Percentiles rank a stretch among this genome's conserved stretches.
Evolutionary conservation across 495 filamentous ascomycete species (phyloP).

Genomic region (Usnea hakonensis): DNA sequence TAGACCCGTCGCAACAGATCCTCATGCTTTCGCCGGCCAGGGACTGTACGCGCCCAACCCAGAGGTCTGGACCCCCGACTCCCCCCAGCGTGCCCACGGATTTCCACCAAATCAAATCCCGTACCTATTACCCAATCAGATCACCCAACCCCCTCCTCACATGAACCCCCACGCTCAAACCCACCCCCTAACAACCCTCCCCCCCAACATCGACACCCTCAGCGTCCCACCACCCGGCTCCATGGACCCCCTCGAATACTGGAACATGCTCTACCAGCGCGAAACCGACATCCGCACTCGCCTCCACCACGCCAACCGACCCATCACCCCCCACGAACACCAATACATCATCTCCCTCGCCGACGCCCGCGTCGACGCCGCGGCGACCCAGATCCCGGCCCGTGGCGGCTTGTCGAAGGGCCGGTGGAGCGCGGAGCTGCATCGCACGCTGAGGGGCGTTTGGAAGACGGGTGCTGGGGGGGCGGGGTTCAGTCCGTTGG

Average conservation of each 20-base stretch:
- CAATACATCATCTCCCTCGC: not conserved
- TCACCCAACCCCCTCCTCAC: not conserved
- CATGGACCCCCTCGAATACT: conserved; percentile 5
- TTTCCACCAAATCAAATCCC: not conserved
- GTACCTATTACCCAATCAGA: not conserved
- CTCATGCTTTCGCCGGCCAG: not conserved
- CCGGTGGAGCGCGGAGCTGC: not conserved
- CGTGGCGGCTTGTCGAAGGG: conserved; percentile 3
- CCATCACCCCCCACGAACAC: not conserved
- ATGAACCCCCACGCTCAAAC: not conserved
- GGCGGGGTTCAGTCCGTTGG: not conserved
- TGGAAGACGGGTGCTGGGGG: not conserved
- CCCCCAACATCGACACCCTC: not conserved
- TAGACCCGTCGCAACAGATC: not conserved
- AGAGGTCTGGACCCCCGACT: not conserved
- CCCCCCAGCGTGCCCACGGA: not conserved
- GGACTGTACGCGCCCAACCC: not conserved
- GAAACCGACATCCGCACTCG: not conserved
- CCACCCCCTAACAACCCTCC: not conserved
- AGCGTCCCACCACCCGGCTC: not conserved
- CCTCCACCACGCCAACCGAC: not conserved
- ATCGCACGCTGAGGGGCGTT: not conserved
- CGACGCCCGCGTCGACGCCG: conserved; percentile 5
- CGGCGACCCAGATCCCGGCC: not conserved
- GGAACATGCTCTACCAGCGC: conserved; percentile 3